Evolutionary conservation across 306 rosid species (phyloP), one percentile per base, ranked within the genome.

Genomic region (Pyrus communis): DNA sequence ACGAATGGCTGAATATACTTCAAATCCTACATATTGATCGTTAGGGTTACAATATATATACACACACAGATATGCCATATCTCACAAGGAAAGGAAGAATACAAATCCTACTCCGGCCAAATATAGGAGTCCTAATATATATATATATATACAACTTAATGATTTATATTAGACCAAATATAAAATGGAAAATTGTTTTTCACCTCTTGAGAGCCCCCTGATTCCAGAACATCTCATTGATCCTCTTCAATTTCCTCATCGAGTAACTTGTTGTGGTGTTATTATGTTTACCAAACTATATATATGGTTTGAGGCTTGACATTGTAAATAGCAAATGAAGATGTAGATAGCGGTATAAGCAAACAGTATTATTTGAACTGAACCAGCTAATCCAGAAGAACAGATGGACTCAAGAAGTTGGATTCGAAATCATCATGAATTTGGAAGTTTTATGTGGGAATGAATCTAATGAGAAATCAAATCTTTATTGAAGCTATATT

Each of bases 161-260:
- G 42, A 38, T 7, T 38, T 38, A 38, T 38, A 31, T 11, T 5
- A 45, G 11, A 35, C 11, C 11, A 57, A 57, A 57, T 8, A 19
- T 5, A 69, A 46, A 69, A 65, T 12, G 14, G 17, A 13, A 13
- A 13, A 14, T 46, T 14, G 14, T 4, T 14, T 14, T 49, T 27
- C 40, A 90, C 95, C 12, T 95, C 96, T 83, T 91, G 58, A 95
- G 97, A 83, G 99, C 97, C 1, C 92, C 97, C 78, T 92, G 97
- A 83, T 82, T 89, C 99, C 97, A 95, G 83, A 95, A 95, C 77
- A 82, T 7, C 49, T 95, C 99, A 66, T 95, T 96, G 10, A 38
- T 38, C 42, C 75, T 89, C 93, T 77, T 95, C 90, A 42, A 84
- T 0, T 80, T 95, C 96, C 0, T 91, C 97, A 76, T 92, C 93